Base-by-base conservation (phyloP, 1,139 yeast genomes). In the Suhomyces yuchorum region DNA sequence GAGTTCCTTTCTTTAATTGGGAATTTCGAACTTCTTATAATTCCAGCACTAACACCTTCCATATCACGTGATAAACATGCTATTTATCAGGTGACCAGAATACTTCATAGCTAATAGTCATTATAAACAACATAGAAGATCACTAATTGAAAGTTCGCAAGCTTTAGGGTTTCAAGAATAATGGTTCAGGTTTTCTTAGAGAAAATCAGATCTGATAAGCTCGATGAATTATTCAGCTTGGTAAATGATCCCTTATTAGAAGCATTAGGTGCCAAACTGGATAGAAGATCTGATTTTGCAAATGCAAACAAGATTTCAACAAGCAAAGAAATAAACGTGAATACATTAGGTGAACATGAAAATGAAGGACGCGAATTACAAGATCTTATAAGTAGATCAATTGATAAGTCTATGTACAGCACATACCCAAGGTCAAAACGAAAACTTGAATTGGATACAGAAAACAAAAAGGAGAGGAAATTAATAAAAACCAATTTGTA, bases 31-130 rank as follows among this genome's bases (percentile, higher is more conserved):
- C n/a, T n/a, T n/a, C n/a, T n/a, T 20, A 20, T 20, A 20, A 20
- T 20, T 20, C 23, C 23, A n/a, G n/a, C n/a, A n/a, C n/a, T n/a
- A n/a, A n/a, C n/a, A n/a, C n/a, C n/a, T n/a, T n/a, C n/a, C n/a
- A n/a, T n/a, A 87, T 42, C 56, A 47, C 56, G 54, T 55, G 56
- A 54, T 30, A 42, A 22, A 30, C 57, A 37, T 3, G 14, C 22
- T 24, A 52, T 37, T 22, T 44, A 40, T 51, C 56, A 55, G 50
- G 56, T 40, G 51, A 37, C 4, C 23, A 23, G 12, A 14, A 22
- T 23, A 8, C 6, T 14, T 30, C 3, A 14, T 19, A 34, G 23
- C 6, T 3, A 17, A 14, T 11, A 17, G 5, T 19, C 14, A 8
- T 9, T 17, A 14, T 15, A 15, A 33, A 17, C 20, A 33, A 33